Evolutionary conservation across 2,329 filamentous ascomycete genomes (phyloP).

Genomic region (Colletotrichum orchidophilum): DNA sequence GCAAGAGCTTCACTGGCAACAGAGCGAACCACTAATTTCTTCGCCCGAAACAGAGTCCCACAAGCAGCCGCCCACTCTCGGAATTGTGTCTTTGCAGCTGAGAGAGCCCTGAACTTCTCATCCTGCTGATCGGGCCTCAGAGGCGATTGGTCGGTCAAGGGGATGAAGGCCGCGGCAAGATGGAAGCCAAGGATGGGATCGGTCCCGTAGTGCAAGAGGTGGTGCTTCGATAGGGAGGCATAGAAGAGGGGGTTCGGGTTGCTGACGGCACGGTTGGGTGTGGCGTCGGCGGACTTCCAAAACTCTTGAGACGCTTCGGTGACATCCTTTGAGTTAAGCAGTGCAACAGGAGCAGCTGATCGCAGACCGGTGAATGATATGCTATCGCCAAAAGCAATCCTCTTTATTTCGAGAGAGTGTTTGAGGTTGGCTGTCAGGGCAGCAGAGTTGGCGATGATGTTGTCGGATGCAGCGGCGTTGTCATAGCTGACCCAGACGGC

Average conservation of each 20-base stretch:
- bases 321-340: constrained; percentile 39
- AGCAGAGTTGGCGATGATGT: neutral
- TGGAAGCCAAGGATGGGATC: constrained; percentile 67
- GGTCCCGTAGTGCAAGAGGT: constrained; percentile 55
- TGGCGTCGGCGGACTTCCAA: constrained; percentile 47
- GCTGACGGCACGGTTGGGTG: constrained; percentile 24
- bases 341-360: constrained; percentile 49
- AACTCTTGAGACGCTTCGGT: constrained; percentile 40
- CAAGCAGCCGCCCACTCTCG: constrained; percentile 51
- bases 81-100: constrained; percentile 56
- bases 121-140: constrained; percentile 40
- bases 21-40: constrained; percentile 52
- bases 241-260: constrained; percentile 54
- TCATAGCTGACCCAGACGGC: constrained; percentile 22
- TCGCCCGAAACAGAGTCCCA: constrained; percentile 43
- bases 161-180: constrained; percentile 57
- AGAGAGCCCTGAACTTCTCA: constrained; percentile 38
- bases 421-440: constrained; percentile 13
- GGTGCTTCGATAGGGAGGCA: constrained; percentile 43
- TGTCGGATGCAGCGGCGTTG: neutral
- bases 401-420: neutral
- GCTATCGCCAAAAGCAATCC: constrained; percentile 26
- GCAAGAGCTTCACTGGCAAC: constrained; percentile 58
- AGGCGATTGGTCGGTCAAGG: constrained; percentile 50
- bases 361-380: constrained; percentile 45